These are phyloP conservation scores for Lichtheimia ramosa DNA, from an alignment of 371 early-diverging fungal species.

Conservation along the genomic window DNA sequence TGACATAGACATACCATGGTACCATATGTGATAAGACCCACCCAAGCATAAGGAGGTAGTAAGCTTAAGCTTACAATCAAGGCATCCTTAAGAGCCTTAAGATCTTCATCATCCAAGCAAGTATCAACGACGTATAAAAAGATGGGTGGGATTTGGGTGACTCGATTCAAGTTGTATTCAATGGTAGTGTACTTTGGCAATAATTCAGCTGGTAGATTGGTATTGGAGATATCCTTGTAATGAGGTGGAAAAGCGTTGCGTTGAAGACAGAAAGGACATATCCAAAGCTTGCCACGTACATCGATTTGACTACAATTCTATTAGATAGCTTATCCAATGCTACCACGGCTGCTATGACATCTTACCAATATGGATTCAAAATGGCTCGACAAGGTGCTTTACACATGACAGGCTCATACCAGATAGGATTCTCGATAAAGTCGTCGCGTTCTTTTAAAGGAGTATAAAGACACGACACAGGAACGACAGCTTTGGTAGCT, in stretches of 20 bases:
- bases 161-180: conserved; percentile 90
- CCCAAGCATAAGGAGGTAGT: conserved; percentile 92
- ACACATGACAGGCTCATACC: conserved; percentile 98
- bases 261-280: conserved; percentile 98
- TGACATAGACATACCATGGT: conserved; percentile 94
- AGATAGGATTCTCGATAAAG: conserved; percentile 69
- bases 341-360: too few relatives aligned
- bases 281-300: conserved; percentile 95
- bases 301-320: conserved; percentile 96
- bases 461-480: conserved; percentile 96
- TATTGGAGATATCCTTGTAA: conserved; percentile 95
- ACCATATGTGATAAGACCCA: conserved; percentile 98
- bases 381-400: conserved; percentile 96
- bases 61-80: conserved; percentile 88
- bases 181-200: conserved; percentile 95
- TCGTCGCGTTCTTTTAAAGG: conserved; percentile 94
- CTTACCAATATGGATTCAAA: conserved; percentile 98
- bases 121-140: conserved; percentile 99
- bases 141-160: conserved; percentile 88
- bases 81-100: conserved; percentile 94
- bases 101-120: conserved; percentile 95
- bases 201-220: conserved; percentile 97
- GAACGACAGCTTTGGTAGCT: conserved; percentile 94
- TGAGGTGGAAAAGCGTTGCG: conserved; percentile 99
- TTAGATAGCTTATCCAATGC: too few relatives aligned